Base-by-base conservation (phyloP, 306 rosid genomes). In the Prosopis cineraria region DNA sequence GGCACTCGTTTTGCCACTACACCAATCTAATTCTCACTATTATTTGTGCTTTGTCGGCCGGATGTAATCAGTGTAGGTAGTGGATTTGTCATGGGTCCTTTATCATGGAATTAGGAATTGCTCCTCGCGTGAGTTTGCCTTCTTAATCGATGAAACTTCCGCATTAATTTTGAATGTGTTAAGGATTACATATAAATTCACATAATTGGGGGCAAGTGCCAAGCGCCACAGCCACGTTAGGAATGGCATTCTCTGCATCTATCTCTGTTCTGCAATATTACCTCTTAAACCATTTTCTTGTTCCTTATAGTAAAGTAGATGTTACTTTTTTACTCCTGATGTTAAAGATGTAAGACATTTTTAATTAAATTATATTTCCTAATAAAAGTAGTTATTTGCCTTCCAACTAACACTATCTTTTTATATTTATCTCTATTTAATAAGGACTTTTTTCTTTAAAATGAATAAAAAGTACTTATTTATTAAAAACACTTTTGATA, bases 61-160 rank as follows among this genome's bases (percentile, higher is more conserved):
- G 98, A 68, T 3, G 83, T 93, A 30, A 97, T 93, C 67, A 97
- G 98, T 24, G 76, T 91, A 3, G 98, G 98, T 58, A 87, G 93
- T 48, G 98, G 97, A 36, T 93, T 88, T 47, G 85, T 93, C 20
- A 93, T 91, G 98, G 96, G 98, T 17, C 94, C 96, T 3, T 66
- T 93, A n/a, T 93, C 80, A 72, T 93, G 17, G 98, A 93, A 86
- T 74, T 89, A 1, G 96, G 97, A 58, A 78, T 89, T 5, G 83
- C 81, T 29, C 96, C 98, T 63, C 97, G 88, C 90, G 98, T 93
- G 40, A 37, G 7, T 9, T 37, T 4, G 8, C 9, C 5, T 6
- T 2, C 5, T 1, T n/a, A n/a, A n/a, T n/a, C n/a, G n/a, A n/a
- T n/a, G n/a, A n/a, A n/a, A n/a, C n/a, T n/a, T n/a, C n/a, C n/a